Conservation (phyloP, 495 filamentous ascomycete genomes). For the Aspergillus asperescens region DNA sequence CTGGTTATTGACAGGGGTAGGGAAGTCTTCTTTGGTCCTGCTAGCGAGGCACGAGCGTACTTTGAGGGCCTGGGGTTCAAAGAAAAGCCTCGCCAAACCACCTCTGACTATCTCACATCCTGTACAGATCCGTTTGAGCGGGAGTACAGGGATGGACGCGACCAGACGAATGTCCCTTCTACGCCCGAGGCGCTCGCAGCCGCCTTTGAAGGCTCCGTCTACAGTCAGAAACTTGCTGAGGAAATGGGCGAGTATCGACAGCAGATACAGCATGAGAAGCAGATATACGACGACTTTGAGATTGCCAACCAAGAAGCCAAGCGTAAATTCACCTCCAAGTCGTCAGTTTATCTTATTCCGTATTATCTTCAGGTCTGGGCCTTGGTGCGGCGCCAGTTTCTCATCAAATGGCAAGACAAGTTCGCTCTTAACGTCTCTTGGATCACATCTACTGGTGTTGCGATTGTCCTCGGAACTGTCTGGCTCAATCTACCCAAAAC, state of each 20-base stretch:
- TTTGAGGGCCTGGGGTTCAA: slow-evolving; percentile 79
- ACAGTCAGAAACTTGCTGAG: slow-evolving; percentile 47
- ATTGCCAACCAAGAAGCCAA: slow-evolving; percentile 73
- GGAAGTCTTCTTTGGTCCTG: slow-evolving; percentile 76
- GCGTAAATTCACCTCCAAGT: slow-evolving; percentile 57
- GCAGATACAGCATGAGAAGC: slow-evolving; percentile 53
- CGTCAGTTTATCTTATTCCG: slow-evolving; percentile 74
- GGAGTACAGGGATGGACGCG: slow-evolving; percentile 62
- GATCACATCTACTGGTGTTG: slow-evolving; percentile 69
- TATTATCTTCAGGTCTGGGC: slow-evolving; percentile 78
- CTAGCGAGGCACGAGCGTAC: slow-evolving; percentile 63
- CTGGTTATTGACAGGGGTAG: slow-evolving; percentile 73
- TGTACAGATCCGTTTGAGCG: slow-evolving; percentile 80
- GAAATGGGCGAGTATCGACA: slow-evolving; percentile 67
- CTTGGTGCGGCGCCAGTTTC: slow-evolving; percentile 74
- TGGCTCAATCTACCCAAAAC: slow-evolving; percentile 65
- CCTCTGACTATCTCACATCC: slow-evolving; percentile 78
- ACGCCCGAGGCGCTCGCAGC: slow-evolving; percentile 57
- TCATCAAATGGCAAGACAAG: slow-evolving; percentile 80
- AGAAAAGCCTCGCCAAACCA: slow-evolving; percentile 75
- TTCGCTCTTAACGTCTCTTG: slow-evolving; percentile 70
- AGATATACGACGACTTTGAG: slow-evolving; percentile 68
- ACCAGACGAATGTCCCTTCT: slow-evolving; percentile 58
- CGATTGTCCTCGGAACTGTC: slow-evolving; percentile 71
- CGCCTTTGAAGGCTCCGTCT: slow-evolving; percentile 62